Conservation (phyloP, 2,329 filamentous ascomycete species). For the Fusarium secorum region DNA sequence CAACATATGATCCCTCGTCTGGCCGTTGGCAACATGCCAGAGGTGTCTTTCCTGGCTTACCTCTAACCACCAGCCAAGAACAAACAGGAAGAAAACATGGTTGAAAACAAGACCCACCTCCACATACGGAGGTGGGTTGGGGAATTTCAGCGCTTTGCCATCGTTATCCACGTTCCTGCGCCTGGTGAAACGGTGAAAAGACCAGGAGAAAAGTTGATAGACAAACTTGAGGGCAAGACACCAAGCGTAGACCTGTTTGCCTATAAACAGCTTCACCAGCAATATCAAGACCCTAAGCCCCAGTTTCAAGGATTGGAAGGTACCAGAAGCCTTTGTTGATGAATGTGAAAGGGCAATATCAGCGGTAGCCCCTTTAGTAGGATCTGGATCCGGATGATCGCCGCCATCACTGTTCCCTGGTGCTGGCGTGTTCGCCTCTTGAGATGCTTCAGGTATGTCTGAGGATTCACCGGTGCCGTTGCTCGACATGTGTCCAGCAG, state of each 20-base stretch:
- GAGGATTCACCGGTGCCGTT: background rate
- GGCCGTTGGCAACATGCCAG: constrained; percentile 45
- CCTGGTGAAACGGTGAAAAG: background rate
- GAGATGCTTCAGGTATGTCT: background rate
- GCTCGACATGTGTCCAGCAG: background rate
- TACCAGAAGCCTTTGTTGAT: background rate
- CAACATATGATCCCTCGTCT: constrained; percentile 44
- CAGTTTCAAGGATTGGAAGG: background rate
- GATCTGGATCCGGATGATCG: background rate
- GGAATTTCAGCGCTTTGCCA: background rate
- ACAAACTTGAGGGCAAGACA: background rate
- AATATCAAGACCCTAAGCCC: background rate
- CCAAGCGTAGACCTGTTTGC: background rate
- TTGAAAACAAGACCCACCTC: background rate
- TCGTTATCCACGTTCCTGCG: background rate
- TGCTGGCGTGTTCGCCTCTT: background rate
- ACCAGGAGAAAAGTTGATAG: background rate
- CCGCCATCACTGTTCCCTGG: background rate
- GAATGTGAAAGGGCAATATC: background rate
- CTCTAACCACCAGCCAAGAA: constrained; percentile 30
- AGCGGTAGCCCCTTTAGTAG: background rate
- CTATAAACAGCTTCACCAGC: background rate
- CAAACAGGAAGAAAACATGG: constrained; percentile 15
- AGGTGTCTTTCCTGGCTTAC: constrained; percentile 35
- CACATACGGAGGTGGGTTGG: background rate